These are phyloP conservation scores for Omphalotus guepiniiformis DNA, from an alignment of 768 basidiomycete species.

Conservation along the genomic window DNA sequence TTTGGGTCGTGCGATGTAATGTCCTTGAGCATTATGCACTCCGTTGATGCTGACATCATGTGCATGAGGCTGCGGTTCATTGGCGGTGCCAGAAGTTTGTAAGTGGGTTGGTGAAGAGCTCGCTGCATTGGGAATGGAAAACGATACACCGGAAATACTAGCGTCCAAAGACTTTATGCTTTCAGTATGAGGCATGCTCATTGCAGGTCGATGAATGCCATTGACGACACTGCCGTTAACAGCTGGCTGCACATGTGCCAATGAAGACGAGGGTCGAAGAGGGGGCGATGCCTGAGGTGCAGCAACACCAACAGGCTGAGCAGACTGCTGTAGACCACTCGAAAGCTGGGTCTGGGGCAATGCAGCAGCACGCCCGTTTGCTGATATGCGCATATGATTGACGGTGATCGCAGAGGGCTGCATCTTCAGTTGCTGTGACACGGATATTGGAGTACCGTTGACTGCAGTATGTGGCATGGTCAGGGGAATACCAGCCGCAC, in stretches of 20 bases:
- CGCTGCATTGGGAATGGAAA: constrained; percentile 17
- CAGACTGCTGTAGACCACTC: background rate
- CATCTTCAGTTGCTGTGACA: background rate
- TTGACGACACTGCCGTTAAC: background rate
- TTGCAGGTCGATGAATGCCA: background rate
- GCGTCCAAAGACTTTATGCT: background rate
- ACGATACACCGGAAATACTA: background rate
- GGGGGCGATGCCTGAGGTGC: background rate
- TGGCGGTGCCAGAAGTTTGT: too few relatives aligned
- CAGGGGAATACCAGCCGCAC: background rate
- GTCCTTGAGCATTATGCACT: background rate
- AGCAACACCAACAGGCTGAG: background rate
- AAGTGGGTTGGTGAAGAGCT: constrained; percentile 37
- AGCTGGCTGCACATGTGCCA: background rate
- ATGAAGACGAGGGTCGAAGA: background rate
- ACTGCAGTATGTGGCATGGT: background rate
- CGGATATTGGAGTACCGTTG: background rate
- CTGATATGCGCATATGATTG: background rate
- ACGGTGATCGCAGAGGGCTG: background rate
- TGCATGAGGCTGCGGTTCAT: too few relatives aligned
- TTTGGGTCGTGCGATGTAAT: background rate
- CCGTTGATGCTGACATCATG: constrained; percentile 20
- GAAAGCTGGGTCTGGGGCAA: background rate
- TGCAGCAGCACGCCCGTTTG: background rate
- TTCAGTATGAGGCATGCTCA: background rate